Evolutionary conservation across 805 yeast species (phyloP).

Genomic region (Nakazawaea pomicola): DNA sequence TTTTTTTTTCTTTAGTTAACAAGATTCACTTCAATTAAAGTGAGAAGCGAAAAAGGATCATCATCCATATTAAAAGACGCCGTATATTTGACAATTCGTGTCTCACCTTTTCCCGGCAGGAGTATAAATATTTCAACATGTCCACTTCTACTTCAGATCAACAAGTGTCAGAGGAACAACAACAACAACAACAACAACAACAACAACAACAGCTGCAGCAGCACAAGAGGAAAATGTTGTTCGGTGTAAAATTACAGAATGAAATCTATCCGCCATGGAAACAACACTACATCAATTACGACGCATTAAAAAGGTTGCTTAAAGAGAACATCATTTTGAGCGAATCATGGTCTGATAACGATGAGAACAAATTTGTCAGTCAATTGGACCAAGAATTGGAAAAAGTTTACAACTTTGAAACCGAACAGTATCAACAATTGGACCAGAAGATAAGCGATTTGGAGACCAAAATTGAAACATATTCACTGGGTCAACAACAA

Average conservation of each 20-base stretch:
- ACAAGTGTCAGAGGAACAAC: too few relatives aligned
- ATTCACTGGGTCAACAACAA: conserved; percentile 24
- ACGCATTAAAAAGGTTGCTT: conserved; percentile 55
- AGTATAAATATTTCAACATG: too few relatives aligned
- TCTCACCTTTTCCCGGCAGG: too few relatives aligned
- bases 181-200: too few relatives aligned
- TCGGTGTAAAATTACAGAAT: conserved; percentile 75
- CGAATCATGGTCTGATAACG: conserved; percentile 59
- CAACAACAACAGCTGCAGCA: too few relatives aligned
- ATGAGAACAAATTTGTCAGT: conserved; percentile 65
- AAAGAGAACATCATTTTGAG: conserved; percentile 56
- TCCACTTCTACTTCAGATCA: too few relatives aligned
- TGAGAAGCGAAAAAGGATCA: too few relatives aligned
- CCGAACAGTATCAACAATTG: conserved; percentile 61
- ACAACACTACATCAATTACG: conserved; percentile 63
- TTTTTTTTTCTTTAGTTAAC: background rate
- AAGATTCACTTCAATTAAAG: too few relatives aligned
- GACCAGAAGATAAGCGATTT: too few relatives aligned
- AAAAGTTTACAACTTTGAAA: conserved; percentile 72
- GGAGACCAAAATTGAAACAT: too few relatives aligned
- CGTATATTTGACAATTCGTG: too few relatives aligned
- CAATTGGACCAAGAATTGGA: conserved; percentile 66
- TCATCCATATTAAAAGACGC: too few relatives aligned
- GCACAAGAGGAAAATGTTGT: conserved; percentile 61
- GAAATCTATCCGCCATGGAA: conserved; percentile 91